These are phyloP conservation scores for Exsudoporus frostii DNA, from an alignment of 768 basidiomycete genomes.

Conservation along the genomic window DNA sequence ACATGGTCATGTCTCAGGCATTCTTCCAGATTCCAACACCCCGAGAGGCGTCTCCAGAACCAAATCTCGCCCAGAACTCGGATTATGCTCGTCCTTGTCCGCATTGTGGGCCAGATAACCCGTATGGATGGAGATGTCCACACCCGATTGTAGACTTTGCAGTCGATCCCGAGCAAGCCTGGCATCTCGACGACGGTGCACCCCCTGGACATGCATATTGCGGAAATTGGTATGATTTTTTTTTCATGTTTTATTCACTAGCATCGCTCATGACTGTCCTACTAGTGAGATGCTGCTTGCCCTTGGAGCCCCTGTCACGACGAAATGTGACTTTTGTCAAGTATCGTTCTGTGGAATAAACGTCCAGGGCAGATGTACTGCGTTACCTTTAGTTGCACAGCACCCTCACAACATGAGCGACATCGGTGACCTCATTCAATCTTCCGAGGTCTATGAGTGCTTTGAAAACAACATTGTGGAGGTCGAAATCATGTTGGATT, in stretches of 20 bases:
- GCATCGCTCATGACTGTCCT: neutral
- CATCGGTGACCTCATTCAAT: constrained; percentile 74
- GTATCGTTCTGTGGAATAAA: constrained; percentile 81
- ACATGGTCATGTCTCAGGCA: neutral
- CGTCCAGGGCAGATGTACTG: constrained; percentile 69
- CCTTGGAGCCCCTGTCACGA: constrained; percentile 68
- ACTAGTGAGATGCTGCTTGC: constrained; percentile 73
- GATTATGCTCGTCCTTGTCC: constrained; percentile 79
- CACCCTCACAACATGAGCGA: constrained; percentile 69
- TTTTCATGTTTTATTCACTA: neutral
- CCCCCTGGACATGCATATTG: constrained; percentile 81
- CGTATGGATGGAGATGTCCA: constrained; percentile 79
- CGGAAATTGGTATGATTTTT: constrained; percentile 67
- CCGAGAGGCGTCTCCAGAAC: constrained; percentile 73
- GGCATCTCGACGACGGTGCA: constrained; percentile 71
- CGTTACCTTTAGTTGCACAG: constrained; percentile 52
- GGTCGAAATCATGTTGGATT: constrained; percentile 83
- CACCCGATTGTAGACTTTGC: constrained; percentile 73
- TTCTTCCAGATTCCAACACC: constrained; percentile 65
- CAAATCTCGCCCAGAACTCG: constrained; percentile 57
- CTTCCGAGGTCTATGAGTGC: constrained; percentile 71
- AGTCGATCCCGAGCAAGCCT: constrained; percentile 66
- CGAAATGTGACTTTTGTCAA: constrained; percentile 80
- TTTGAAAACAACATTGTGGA: constrained; percentile 77
- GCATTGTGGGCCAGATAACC: constrained; percentile 67